A percentile compares a stretch with the other conserved stretches of the same genome.
Evolutionary conservation across 176 grass and related monocot genomes (phyloP).

Genomic region (Oryza brachyantha): DNA sequence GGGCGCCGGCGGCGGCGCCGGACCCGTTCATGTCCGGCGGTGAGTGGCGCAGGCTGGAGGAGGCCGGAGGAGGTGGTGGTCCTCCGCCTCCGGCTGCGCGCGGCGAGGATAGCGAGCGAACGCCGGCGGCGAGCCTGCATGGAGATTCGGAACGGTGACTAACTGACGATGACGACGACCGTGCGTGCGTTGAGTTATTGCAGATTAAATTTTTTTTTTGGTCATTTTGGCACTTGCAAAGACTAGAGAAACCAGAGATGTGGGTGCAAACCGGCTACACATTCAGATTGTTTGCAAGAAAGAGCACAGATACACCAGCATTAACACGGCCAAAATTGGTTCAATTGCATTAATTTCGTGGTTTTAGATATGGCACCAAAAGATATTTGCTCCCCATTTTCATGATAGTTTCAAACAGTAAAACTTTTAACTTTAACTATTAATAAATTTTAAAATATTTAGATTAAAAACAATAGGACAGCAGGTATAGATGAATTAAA

Average conservation of each 20-base stretch:
- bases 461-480: too few species aligned
- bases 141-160: constrained; percentile 10
- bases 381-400: too few species aligned
- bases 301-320: too few species aligned
- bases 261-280: too few species aligned
- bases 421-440: too few species aligned
- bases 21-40: constrained; percentile 40
- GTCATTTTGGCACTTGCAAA: not conserved
- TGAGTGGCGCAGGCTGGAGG: not conserved
- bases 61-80: constrained; percentile 10
- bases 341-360: too few species aligned
- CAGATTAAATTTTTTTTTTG: not conserved
- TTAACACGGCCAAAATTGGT: too few species aligned
- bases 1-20: constrained; percentile 20
- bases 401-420: too few species aligned
- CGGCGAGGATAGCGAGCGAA: not conserved
- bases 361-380: too few species aligned
- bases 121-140: not conserved
- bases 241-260: not conserved
- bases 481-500: too few species aligned
- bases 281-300: too few species aligned
- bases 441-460: too few species aligned
- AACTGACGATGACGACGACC: not conserved
- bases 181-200: not conserved
- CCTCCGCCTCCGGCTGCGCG: not conserved